Conservation (phyloP, 768 basidiomycete species). For the Tricholoma sp. region DNA sequence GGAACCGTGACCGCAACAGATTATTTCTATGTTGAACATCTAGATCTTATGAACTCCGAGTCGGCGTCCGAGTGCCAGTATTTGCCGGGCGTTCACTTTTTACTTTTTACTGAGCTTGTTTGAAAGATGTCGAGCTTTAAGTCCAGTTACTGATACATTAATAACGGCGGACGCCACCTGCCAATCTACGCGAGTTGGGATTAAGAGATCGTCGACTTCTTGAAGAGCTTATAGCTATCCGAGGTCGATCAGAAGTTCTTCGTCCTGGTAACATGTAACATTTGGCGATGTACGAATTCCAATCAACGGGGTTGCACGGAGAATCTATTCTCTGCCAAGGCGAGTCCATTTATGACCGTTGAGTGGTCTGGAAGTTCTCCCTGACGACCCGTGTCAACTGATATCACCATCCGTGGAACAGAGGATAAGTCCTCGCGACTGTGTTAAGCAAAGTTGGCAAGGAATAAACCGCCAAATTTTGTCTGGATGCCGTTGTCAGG, state of each 20-base stretch:
- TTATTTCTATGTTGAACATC: neutral
- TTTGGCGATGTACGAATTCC: neutral
- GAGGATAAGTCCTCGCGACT: no score
- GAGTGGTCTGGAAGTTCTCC: constrained; percentile 8
- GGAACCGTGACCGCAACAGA: neutral
- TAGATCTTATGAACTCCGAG: no score
- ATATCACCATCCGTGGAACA: neutral
- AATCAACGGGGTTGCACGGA: neutral
- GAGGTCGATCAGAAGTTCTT: neutral
- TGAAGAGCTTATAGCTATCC: neutral
- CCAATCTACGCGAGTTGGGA: neutral
- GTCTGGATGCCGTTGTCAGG: neutral
- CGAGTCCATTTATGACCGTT: constrained; percentile 1
- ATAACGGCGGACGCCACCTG: neutral
- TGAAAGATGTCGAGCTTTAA: neutral
- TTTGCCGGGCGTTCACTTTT: neutral
- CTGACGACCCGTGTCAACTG: constrained; percentile 10
- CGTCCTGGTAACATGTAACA: neutral
- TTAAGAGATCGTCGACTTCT: neutral
- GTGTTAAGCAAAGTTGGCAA: neutral
- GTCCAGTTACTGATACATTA: neutral
- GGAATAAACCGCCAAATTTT: neutral
- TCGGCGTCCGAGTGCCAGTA: neutral
- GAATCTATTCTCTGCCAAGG: constrained; percentile 6
- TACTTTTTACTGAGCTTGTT: neutral